Percentiles rank a stretch among this genome's conserved stretches.
phyloP scores from a whole-genome alignment of 768 basidiomycete species.

The Dentipellis sp. region DNA sequence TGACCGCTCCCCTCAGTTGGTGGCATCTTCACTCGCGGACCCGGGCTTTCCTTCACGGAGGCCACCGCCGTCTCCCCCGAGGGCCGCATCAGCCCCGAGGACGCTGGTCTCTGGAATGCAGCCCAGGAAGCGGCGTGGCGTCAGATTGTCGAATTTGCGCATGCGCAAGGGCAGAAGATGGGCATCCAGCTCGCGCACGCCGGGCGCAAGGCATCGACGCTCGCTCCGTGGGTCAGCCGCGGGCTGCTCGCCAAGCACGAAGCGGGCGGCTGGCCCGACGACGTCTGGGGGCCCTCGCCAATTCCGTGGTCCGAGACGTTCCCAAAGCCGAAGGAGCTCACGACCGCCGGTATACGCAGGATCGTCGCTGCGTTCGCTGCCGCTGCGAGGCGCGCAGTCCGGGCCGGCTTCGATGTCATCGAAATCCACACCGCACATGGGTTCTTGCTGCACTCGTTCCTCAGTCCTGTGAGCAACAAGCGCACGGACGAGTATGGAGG shows the following conservation, averaged over 20 bases:
- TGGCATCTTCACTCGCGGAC: slow-evolving; percentile 37
- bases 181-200: slow-evolving; percentile 73
- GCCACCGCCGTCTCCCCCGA: slow-evolving; percentile 54
- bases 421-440: slow-evolving; percentile 20
- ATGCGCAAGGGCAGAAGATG: slow-evolving; percentile 61
- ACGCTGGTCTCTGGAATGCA: slow-evolving; percentile 52
- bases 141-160: slow-evolving; percentile 60
- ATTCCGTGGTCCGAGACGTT: slow-evolving; percentile 27
- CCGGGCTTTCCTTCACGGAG: slow-evolving; percentile 55
- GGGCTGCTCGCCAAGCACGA: slow-evolving; percentile 25
- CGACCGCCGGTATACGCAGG: slow-evolving; percentile 26
- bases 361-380: slow-evolving; percentile 29
- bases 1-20: too few species aligned
- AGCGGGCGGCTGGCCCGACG: slow-evolving; percentile 29
- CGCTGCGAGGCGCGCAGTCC: slow-evolving; percentile 22
- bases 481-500: too few species aligned
- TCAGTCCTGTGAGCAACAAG: slow-evolving; percentile 29
- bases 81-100: slow-evolving; percentile 60
- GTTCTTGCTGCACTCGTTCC: slow-evolving; percentile 24
- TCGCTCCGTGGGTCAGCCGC: slow-evolving; percentile 48
- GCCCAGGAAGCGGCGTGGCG: slow-evolving; percentile 37
- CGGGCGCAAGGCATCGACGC: slow-evolving; percentile 62
- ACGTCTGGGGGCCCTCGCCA: slow-evolving; percentile 24
- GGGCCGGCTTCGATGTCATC: slow-evolving; percentile 14
- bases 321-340: slow-evolving; percentile 29